Conservation (phyloP, 2,329 filamentous ascomycete species). For the Escovopsis weberi region DNA sequence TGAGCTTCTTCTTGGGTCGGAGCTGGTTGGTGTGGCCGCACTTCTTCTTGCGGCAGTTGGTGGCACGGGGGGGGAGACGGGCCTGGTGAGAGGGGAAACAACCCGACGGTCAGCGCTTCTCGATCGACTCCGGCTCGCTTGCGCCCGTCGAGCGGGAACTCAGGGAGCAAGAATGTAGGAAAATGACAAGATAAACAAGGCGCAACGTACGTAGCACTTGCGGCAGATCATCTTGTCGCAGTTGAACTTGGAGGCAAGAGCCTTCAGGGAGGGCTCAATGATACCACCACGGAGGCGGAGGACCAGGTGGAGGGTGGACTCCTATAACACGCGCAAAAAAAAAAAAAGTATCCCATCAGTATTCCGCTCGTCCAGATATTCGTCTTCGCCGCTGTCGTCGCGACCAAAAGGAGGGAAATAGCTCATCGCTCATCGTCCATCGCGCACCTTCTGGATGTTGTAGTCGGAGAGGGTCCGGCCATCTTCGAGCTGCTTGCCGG, state of each 20-base stretch:
- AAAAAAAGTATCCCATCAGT: slow-evolving; percentile 20
- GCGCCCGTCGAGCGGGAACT: too few relatives aligned
- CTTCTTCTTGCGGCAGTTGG: slow-evolving; percentile 99
- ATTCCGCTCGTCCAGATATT: slow-evolving; percentile 1
- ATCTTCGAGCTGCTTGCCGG: slow-evolving; percentile 99
- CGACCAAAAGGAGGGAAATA: not conserved
- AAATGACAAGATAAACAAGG: not conserved
- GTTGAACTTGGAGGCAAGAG: slow-evolving; percentile 98
- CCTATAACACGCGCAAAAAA: slow-evolving; percentile 94
- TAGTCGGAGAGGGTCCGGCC: slow-evolving; percentile 98
- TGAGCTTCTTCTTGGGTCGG: slow-evolving; percentile 99
- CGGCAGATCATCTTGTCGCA: slow-evolving; percentile 99
- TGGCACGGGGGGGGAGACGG: slow-evolving; percentile 91
- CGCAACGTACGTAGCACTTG: slow-evolving; percentile 92
- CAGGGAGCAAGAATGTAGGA: not conserved
- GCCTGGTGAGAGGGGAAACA: slow-evolving; percentile 25
- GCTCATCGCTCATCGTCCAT: not conserved
- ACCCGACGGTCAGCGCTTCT: slow-evolving; percentile 6
- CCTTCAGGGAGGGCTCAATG: slow-evolving; percentile 98
- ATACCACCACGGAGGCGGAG: slow-evolving; percentile 94
- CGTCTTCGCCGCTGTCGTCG: not conserved
- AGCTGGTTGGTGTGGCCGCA: slow-evolving; percentile 99
- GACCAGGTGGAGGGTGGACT: slow-evolving; percentile 95
- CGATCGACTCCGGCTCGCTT: not conserved
- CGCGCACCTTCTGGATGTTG: slow-evolving; percentile 98